A percentile compares a stretch with the other conserved stretches of the same genome.
These are phyloP conservation scores for Aspergillus novoparasiticus DNA, from an alignment of 2,329 filamentous ascomycete species.

Conservation along the genomic window DNA sequence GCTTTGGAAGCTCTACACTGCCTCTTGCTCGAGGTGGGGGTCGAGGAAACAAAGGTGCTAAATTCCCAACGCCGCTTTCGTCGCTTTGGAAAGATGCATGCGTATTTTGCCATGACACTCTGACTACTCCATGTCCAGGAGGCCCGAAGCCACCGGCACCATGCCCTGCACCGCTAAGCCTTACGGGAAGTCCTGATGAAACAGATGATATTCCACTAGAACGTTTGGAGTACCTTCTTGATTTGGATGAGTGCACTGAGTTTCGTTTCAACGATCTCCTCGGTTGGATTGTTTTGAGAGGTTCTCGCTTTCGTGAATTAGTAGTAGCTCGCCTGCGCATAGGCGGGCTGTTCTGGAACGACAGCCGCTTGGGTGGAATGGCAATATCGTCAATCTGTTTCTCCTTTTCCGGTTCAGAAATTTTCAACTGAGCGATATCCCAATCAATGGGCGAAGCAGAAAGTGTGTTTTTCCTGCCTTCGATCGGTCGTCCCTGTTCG, in stretches of 20 bases:
- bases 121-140: conserved; percentile 36
- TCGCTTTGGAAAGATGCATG: conserved; percentile 37
- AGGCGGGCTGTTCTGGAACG: conserved; percentile 32
- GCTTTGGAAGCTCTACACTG: conserved; percentile 33
- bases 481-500: conserved; percentile 18
- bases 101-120: conserved; percentile 43
- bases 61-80: conserved; percentile 37
- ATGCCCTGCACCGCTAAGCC: conserved; percentile 46
- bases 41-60: conserved; percentile 40
- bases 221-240: conserved; percentile 39
- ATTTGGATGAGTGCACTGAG: conserved; percentile 38
- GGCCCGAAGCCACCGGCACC: conserved; percentile 44
- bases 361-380: conserved; percentile 30
- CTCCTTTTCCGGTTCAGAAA: conserved; percentile 24
- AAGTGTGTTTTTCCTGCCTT: conserved; percentile 28
- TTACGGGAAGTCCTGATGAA: conserved; percentile 40
- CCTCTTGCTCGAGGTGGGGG: conserved; percentile 32
- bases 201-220: conserved; percentile 42
- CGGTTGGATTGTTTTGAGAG: conserved; percentile 39
- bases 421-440: conserved; percentile 29
- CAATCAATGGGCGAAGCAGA: conserved; percentile 35
- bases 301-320: conserved; percentile 36
- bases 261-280: conserved; percentile 39
- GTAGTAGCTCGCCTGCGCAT: conserved; percentile 32
- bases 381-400: conserved; percentile 23